A percentile compares a stretch with the other conserved stretches of the same genome.
Evolutionary conservation across 1,284 basidiomycete genomes (phyloP).

Genomic region (Ustilago sp.): DNA sequence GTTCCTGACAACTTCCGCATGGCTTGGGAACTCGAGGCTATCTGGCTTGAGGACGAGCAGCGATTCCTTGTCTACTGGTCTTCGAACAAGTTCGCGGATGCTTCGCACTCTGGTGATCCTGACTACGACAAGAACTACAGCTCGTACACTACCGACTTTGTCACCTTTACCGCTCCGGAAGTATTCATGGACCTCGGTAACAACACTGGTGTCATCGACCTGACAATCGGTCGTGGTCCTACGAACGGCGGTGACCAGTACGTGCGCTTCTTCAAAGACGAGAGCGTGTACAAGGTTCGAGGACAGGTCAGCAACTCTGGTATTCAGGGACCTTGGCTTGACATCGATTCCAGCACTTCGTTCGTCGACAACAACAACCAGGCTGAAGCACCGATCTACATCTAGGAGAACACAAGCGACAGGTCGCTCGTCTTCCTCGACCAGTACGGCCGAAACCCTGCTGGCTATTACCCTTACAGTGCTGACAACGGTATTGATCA

Average conservation of each 20-base stretch:
- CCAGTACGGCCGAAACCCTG: slow-evolving; percentile 32
- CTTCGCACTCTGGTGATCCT: slow-evolving; percentile 25
- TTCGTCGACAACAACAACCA: slow-evolving; percentile 35
- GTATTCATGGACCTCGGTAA: slow-evolving; percentile 30
- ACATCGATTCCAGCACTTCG: slow-evolving; percentile 17
- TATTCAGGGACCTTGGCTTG: slow-evolving; percentile 22
- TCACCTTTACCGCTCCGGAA: slow-evolving; percentile 23
- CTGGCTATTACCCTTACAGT: slow-evolving; percentile 30
- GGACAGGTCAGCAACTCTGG: slow-evolving; percentile 33
- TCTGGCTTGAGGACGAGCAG: slow-evolving; percentile 27
- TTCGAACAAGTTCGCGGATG: slow-evolving; percentile 35
- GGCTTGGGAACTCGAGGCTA: slow-evolving; percentile 32
- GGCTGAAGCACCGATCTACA: slow-evolving; percentile 28
- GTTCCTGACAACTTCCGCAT: slow-evolving; percentile 27
- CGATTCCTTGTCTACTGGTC: slow-evolving; percentile 37
- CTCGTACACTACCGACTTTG: slow-evolving; percentile 33
- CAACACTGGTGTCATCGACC: slow-evolving; percentile 24
- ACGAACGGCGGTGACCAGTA: slow-evolving; percentile 18
- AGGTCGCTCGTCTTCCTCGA: slow-evolving; percentile 32
- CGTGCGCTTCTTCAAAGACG: slow-evolving; percentile 41
- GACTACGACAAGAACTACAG: slow-evolving; percentile 38
- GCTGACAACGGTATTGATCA: slow-evolving; percentile 27
- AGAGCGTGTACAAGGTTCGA: slow-evolving; percentile 25
- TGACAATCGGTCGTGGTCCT: slow-evolving; percentile 22
- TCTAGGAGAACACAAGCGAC: slow-evolving; percentile 23